A percentile compares a stretch with the other conserved stretches of the same genome.
phyloP scores from a whole-genome alignment of 148 eudicot species.

The Vaccinium darrowii region DNA sequence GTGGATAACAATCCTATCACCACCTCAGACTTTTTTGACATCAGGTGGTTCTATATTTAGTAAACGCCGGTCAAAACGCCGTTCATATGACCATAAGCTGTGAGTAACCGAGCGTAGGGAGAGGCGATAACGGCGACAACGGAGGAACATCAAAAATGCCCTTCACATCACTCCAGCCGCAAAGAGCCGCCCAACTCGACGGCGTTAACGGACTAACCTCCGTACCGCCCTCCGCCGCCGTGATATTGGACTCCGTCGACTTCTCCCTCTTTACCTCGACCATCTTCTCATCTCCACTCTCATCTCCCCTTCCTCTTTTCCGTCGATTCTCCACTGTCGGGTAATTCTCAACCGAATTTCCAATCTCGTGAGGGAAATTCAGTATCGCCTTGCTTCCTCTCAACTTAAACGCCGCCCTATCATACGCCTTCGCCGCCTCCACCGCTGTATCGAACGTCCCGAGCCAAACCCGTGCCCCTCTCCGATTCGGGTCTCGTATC shows the following conservation, averaged over 20 bases:
- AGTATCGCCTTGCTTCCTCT: constrained; percentile 33
- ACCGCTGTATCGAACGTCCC: constrained; percentile 34
- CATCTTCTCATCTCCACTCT: background rate
- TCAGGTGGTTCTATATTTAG: background rate
- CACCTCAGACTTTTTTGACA: no score
- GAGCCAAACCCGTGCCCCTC: constrained; percentile 32
- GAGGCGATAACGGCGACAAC: constrained; percentile 36
- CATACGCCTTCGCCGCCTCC: constrained; percentile 36
- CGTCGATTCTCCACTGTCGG: background rate
- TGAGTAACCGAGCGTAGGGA: constrained; percentile 15
- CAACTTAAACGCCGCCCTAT: constrained; percentile 31
- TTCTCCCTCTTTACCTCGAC: constrained; percentile 19
- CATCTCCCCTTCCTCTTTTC: constrained; percentile 22
- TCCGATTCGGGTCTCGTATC: constrained; percentile 30
- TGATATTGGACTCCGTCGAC: background rate
- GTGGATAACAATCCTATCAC: no score
- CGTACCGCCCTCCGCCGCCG: background rate
- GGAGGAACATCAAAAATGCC: constrained; percentile 39
- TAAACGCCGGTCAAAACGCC: background rate
- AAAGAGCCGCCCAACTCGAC: constrained; percentile 36
- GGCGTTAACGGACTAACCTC: constrained; percentile 38
- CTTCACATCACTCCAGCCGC: constrained; percentile 23
- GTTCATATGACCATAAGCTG: constrained; percentile 19
- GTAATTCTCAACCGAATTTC: background rate
- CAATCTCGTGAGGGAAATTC: constrained; percentile 31